Base-by-base conservation (phyloP, 169 alveolate species). In the Amoebophrya sp. region DNA sequence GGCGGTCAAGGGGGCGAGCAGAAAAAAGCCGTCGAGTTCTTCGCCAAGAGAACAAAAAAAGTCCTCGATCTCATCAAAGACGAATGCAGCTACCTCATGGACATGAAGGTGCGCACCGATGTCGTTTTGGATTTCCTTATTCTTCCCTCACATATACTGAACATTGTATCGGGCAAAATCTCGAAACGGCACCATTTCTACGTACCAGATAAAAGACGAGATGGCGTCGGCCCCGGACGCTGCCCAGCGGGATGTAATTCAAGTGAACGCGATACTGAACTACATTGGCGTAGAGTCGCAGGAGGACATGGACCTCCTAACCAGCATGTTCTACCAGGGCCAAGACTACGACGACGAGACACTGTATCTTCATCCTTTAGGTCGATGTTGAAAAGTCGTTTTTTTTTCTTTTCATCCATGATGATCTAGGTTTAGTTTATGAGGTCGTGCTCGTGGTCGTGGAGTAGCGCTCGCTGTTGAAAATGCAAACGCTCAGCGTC, bases 341-440 rank as follows among this genome's bases (percentile, higher is more conserved):
- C 94, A 92, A 41, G 94, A 92, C 88, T 90, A 89, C 29, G 94
- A 92, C 78, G 94, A 92, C 78, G 94, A 92, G 41, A 88, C 94
- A 38, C 92, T 90, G 40, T 70, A 88, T n/a, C 23, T 4, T 2
- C 10, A n/a, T n/a, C 23, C 23, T 58, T 42, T 42, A n/a, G n/a
- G n/a, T n/a, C n/a, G n/a, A n/a, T n/a, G n/a, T n/a, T n/a, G n/a
- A n/a, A n/a, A n/a, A n/a, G n/a, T n/a, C n/a, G n/a, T n/a, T n/a
- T n/a, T n/a, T n/a, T n/a, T n/a, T n/a, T n/a, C n/a, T n/a, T n/a
- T n/a, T n/a, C n/a, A n/a, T n/a, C n/a, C n/a, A n/a, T n/a, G n/a
- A n/a, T n/a, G n/a, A n/a, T n/a, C n/a, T n/a, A n/a, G n/a, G n/a
- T n/a, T n/a, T n/a, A n/a, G n/a, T n/a, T n/a, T n/a, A n/a, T n/a